These are phyloP conservation scores for Stentor coeruleus DNA, from an alignment of 73 alveolate genomes.

Conservation along the genomic window DNA sequence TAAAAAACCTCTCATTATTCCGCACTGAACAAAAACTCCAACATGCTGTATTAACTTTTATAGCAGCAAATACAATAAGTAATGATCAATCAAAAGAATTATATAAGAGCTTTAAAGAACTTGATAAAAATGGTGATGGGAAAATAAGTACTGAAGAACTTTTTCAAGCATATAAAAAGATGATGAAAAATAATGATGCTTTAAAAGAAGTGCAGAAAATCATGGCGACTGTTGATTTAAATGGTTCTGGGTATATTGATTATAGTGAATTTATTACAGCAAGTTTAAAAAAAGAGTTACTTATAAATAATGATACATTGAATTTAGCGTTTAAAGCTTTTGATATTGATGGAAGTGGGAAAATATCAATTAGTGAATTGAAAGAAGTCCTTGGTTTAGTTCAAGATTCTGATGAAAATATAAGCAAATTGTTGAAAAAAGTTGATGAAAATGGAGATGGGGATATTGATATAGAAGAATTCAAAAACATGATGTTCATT, in stretches of 20 bases:
- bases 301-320: not conserved
- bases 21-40: not conserved
- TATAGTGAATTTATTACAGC: conserved; percentile 17
- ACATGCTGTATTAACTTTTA: conserved; percentile 7
- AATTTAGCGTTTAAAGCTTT: not conserved
- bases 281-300: not conserved
- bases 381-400: not conserved
- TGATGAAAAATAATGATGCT: not conserved
- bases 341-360: conserved; percentile 3
- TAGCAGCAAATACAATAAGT: conserved; percentile 4
- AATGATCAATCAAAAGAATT: not conserved
- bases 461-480: not conserved
- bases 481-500: not conserved
- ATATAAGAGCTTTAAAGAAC: not conserved
- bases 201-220: not conserved
- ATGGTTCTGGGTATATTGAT: not conserved
- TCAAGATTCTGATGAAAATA: not conserved
- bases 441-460: conserved; percentile 9
- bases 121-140: conserved; percentile 11
- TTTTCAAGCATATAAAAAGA: not conserved
- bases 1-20: not conserved
- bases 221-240: not conserved
- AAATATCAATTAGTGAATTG: not conserved
- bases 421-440: not conserved
- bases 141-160: conserved; percentile 14